Base-by-base conservation (phyloP, 2,329 filamentous ascomycete species). In the Fusarium sp. region DNA sequence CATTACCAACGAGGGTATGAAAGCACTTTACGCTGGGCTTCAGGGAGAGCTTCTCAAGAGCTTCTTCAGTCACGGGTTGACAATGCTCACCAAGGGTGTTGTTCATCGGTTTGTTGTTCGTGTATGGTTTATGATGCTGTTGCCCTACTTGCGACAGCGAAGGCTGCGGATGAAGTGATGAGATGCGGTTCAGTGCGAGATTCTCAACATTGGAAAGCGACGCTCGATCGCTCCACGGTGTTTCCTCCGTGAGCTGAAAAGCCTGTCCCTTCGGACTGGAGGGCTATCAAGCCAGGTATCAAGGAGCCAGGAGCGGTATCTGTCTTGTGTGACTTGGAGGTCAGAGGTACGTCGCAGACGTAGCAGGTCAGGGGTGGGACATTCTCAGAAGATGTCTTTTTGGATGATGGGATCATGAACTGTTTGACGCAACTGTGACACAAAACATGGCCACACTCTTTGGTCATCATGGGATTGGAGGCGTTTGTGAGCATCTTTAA, bases 401-500 rank as follows among this genome's bases (percentile, higher is more conserved):
- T 85, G 74, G 79, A 86, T 63, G 82, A 84, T 46, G 90, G 88
- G 12, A 87, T 88, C 86, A 98, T 92, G 81, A 98, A 97, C 79
- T 95, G 93, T 61, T 91, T 89, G 21, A 95, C 92, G 79, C 96
- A 98, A 43, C 89, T 92, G 77, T 93, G 92, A 82, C 96, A 99
- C 28, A 98, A 83, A 2, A 98, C 95, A 80, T 99, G 96, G 0
- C 96, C 96, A 78, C 96, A 99, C 0, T 94, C 93, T 80, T 94
- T 95, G 4, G 94, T 91, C 58, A 98, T 86, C 81, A 95, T 90
- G 2, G 95, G 94, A 79, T 93, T 94, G 7, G 93, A 93, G 6
- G 93, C 88, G 80, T 98, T 98, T 52, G 90, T 93, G 18, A 98
- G 86, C 3, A 86, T 88, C 82, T 97, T 97, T 74, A 93, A 91